Conservation (phyloP, 2,329 filamentous ascomycete genomes). For the Colletotrichum kahawae region DNA sequence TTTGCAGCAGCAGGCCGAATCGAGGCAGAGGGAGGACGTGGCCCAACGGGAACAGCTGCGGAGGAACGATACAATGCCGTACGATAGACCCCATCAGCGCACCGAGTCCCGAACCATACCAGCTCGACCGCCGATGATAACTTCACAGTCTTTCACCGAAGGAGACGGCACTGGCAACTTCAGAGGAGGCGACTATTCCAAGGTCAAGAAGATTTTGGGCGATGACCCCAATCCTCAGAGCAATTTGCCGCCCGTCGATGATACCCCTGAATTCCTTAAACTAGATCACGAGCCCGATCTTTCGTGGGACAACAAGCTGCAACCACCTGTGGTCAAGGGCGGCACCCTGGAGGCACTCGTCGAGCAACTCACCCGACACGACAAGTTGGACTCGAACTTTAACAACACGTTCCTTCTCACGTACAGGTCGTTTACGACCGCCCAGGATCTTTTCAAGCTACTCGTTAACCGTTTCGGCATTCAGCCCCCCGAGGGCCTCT, state of each 20-base stretch:
- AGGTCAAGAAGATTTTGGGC: constrained; percentile 70
- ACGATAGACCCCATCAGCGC: constrained; percentile 59
- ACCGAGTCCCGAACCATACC: constrained; percentile 56
- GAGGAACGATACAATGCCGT: constrained; percentile 63
- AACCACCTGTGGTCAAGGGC: constrained; percentile 79
- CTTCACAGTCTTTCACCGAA: constrained; percentile 70
- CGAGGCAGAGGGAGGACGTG: constrained; percentile 49
- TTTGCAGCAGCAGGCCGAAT: constrained; percentile 48
- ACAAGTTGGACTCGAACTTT: constrained; percentile 92
- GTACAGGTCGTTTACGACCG: constrained; percentile 92
- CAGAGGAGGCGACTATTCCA: constrained; percentile 66
- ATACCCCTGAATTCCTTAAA: constrained; percentile 81
- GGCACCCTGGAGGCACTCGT: constrained; percentile 89
- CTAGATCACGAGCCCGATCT: constrained; percentile 90
- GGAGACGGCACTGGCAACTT: constrained; percentile 60
- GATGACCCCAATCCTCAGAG: constrained; percentile 63
- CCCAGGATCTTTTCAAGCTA: constrained; percentile 89
- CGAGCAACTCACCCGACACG: constrained; percentile 93
- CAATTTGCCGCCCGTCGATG: constrained; percentile 63
- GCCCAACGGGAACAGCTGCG: constrained; percentile 57
- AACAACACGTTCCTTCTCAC: constrained; percentile 98
- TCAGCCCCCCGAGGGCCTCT: constrained; percentile 85
- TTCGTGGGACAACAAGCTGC: constrained; percentile 84
- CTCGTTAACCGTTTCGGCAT: constrained; percentile 91
- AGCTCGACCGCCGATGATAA: constrained; percentile 51